phyloP scores from a whole-genome alignment of 331 rosid genomes.

The Cydonia oblonga region DNA sequence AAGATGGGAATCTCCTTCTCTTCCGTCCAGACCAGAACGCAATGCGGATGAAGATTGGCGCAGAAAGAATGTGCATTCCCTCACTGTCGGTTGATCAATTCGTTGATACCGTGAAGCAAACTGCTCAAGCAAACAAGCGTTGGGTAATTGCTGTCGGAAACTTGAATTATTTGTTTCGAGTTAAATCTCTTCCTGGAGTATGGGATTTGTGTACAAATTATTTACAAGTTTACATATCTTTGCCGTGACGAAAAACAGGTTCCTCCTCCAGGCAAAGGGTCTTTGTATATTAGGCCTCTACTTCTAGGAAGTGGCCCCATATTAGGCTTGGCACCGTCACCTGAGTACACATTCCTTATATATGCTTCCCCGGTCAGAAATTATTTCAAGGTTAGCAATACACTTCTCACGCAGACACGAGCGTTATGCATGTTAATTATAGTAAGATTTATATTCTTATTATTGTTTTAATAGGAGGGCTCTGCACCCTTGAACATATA shows the following conservation, averaged over 20 bases:
- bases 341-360: conserved; percentile 60
- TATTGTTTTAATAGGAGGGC: conserved; percentile 47
- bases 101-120: conserved; percentile 59
- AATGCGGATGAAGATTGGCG: conserved; percentile 59
- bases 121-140: conserved; percentile 51
- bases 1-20: conserved; percentile 50
- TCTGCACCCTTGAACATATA: conserved; percentile 64
- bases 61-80: conserved; percentile 84
- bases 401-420: background rate
- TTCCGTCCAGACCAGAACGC: conserved; percentile 81
- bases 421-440: background rate
- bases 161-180: background rate
- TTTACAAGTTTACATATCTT: background rate
- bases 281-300: conserved; percentile 72
- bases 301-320: conserved; percentile 73
- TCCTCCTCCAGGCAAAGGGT: conserved; percentile 80
- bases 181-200: background rate
- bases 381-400: conserved; percentile 54
- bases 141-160: conserved; percentile 41
- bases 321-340: conserved; percentile 66
- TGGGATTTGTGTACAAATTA: background rate
- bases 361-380: conserved; percentile 88
- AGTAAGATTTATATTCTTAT: background rate
- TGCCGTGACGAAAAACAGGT: conserved; percentile 27
- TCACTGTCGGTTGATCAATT: conserved; percentile 62